Conservation (phyloP, 2,329 filamentous ascomycete genomes). For the Fusarium pseudograminearum region DNA sequence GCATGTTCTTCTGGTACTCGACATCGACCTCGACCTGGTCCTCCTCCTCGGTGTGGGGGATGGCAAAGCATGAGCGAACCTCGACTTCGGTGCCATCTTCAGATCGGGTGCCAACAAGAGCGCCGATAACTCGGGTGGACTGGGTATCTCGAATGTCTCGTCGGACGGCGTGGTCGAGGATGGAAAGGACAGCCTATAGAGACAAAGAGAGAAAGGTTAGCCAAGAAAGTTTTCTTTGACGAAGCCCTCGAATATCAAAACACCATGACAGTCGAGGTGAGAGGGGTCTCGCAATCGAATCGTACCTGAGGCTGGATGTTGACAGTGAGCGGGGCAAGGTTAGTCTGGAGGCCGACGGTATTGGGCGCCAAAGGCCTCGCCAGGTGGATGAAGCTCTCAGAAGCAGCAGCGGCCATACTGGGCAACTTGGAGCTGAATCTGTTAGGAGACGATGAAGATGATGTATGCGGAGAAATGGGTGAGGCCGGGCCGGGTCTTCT, state of each 20-base stretch:
- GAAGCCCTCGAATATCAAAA: slow-evolving; percentile 1
- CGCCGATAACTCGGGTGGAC: slow-evolving; percentile 96
- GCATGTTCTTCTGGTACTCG: slow-evolving; percentile 99
- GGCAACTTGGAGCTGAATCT: slow-evolving; percentile 49
- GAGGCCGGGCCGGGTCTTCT: slow-evolving; percentile 39
- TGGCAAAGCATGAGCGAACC: slow-evolving; percentile 96
- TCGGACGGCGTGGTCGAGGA: slow-evolving; percentile 94
- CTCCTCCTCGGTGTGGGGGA: slow-evolving; percentile 97
- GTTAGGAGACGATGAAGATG: slow-evolving; percentile 22
- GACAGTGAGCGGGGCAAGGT: slow-evolving; percentile 91
- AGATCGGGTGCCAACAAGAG: slow-evolving; percentile 89
- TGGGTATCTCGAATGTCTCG: slow-evolving; percentile 80
- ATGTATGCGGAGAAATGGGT: slow-evolving; percentile 37
- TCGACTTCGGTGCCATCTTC: slow-evolving; percentile 98
- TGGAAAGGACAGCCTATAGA: slow-evolving; percentile 74
- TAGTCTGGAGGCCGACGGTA: slow-evolving; percentile 81
- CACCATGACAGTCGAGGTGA: slow-evolving; percentile 16
- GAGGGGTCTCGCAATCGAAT: slow-evolving; percentile 39
- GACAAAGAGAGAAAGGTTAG: slow-evolving; percentile 27
- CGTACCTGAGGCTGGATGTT: slow-evolving; percentile 94
- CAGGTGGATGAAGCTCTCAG: slow-evolving; percentile 92
- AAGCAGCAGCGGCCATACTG: slow-evolving; percentile 82
- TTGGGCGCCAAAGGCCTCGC: slow-evolving; percentile 90
- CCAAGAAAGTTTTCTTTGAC: neutral
- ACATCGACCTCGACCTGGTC: slow-evolving; percentile 99